Conservation (phyloP, 106 monocot species). For the Phalaenopsis equestris region DNA sequence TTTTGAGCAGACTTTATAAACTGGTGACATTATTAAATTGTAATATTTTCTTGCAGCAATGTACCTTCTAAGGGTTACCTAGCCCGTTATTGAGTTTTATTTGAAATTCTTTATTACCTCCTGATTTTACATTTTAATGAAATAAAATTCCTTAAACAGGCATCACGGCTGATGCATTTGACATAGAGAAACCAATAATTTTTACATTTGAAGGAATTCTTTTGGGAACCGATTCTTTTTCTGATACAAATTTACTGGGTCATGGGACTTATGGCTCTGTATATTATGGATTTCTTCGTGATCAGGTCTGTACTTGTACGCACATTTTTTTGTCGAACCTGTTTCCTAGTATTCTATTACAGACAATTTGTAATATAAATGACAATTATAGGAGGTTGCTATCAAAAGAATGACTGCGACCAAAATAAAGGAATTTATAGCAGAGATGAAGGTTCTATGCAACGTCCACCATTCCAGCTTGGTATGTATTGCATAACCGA, state of each 20-base stretch:
- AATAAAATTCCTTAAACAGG: slow-evolving; percentile 30
- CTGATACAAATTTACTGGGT: slow-evolving; percentile 90
- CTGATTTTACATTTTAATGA: not conserved
- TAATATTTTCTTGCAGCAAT: slow-evolving; percentile 1
- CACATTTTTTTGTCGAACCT: not conserved
- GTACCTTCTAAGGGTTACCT: not conserved
- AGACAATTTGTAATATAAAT: not conserved
- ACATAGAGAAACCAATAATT: slow-evolving; percentile 84
- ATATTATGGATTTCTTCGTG: slow-evolving; percentile 84
- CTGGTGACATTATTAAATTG: not conserved
- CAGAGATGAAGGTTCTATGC: slow-evolving; percentile 92
- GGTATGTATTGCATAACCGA: slow-evolving; percentile 32
- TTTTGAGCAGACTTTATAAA: not conserved
- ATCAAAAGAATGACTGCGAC: slow-evolving; percentile 94
- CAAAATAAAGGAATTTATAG: slow-evolving; percentile 93
- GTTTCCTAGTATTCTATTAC: not conserved
- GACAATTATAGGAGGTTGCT: slow-evolving; percentile 70
- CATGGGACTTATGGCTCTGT: slow-evolving; percentile 96
- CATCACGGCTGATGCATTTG: slow-evolving; percentile 66
- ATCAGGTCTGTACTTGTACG: slow-evolving; percentile 54
- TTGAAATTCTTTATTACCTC: not conserved
- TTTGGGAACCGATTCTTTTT: slow-evolving; percentile 66
- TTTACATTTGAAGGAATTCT: slow-evolving; percentile 79
- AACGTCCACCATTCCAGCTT: slow-evolving; percentile 97
- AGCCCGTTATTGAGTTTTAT: not conserved